Percentiles rank a stretch among this genome's conserved stretches.
Conservation (phyloP, 148 eudicot species). For the Hydrangea macrophylla region DNA sequence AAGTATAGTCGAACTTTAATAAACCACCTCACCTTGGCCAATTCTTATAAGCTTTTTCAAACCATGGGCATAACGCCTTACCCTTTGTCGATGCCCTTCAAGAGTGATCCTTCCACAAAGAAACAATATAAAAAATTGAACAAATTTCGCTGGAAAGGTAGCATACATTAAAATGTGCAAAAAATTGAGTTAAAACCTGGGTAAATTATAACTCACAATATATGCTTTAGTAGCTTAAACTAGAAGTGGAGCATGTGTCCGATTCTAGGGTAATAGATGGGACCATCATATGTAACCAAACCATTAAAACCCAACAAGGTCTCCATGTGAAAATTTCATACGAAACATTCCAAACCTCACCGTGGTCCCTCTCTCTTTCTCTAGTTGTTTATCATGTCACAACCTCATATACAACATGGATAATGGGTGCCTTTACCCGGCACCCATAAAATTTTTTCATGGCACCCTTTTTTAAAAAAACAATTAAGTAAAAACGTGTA, state of each 20-base stretch:
- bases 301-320: background rate
- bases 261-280: background rate
- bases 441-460: too few relatives aligned
- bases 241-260: background rate
- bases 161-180: background rate
- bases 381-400: too few relatives aligned
- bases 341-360: too few relatives aligned
- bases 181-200: background rate
- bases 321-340: background rate
- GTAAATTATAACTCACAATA: background rate
- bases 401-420: too few relatives aligned
- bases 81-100: conserved; percentile 82
- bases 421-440: too few relatives aligned
- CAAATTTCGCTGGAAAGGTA: conserved; percentile 7
- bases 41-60: conserved; percentile 74
- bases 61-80: conserved; percentile 82
- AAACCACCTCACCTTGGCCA: conserved; percentile 67
- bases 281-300: background rate
- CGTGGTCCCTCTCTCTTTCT: too few relatives aligned
- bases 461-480: too few relatives aligned
- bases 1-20: background rate
- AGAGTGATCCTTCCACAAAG: conserved; percentile 70
- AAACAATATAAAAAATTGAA: conserved; percentile 13
- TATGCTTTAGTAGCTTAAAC: background rate
- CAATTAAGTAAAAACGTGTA: too few relatives aligned